Evolutionary conservation across 139 green algal genomes (phyloP).

Genomic region (Mesostigma viride): DNA sequence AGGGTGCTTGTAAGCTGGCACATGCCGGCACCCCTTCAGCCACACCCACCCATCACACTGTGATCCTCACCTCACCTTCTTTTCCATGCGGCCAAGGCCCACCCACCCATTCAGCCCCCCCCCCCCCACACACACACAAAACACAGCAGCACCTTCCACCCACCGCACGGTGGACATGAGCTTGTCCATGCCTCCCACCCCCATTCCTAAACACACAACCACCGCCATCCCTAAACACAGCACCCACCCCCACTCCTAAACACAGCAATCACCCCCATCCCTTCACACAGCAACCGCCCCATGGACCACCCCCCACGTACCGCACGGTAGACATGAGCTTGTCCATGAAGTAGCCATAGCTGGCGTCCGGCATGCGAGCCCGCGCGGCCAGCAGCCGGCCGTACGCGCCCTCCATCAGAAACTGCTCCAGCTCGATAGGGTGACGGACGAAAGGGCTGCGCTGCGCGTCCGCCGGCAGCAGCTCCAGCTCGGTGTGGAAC

Average conservation of each 20-base stretch:
- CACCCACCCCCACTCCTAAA: slow-evolving; percentile 2
- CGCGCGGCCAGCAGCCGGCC: slow-evolving; percentile 62
- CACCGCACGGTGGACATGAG: too few species aligned
- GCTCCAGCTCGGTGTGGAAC: slow-evolving; percentile 93
- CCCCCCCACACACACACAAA: too few species aligned
- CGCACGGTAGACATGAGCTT: slow-evolving; percentile 66
- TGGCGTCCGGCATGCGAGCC: slow-evolving; percentile 19
- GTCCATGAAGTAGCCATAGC: slow-evolving; percentile 60
- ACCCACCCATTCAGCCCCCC: too few species aligned
- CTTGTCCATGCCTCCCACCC: too few species aligned
- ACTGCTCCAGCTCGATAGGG: slow-evolving; percentile 77
- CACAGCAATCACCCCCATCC: not conserved
- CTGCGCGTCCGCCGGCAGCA: slow-evolving; percentile 46
- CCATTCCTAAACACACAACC: not conserved
- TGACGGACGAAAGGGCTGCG: slow-evolving; percentile 40
- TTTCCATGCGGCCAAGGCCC: too few species aligned
- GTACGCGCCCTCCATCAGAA: slow-evolving; percentile 93
- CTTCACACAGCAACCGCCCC: not conserved
- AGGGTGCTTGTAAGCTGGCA: too few species aligned
- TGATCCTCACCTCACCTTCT: too few species aligned
- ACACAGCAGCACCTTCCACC: too few species aligned
- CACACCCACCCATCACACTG: too few species aligned
- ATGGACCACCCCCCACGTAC: slow-evolving; percentile 5
- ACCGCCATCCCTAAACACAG: not conserved
- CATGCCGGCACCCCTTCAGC: too few species aligned